Percentiles rank a stretch among this genome's conserved stretches.
phyloP scores from a whole-genome alignment of 2,329 filamentous ascomycete genomes.

The Pochonia chlamydosporia region DNA sequence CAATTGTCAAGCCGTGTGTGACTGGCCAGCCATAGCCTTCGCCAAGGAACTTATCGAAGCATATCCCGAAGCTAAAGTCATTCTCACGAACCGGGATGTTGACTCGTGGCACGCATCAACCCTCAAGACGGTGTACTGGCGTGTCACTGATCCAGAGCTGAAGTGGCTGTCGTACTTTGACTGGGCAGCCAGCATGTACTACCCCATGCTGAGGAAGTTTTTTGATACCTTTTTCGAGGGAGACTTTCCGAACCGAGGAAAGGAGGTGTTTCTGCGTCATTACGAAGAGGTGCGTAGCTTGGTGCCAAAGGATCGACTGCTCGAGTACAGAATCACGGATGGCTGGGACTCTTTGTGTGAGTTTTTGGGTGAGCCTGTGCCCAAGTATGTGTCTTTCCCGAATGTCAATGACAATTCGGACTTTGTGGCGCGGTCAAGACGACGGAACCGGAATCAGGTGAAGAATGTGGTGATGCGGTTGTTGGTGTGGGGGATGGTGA shows the following conservation, averaged over 20 bases:
- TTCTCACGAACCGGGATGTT: constrained; percentile 61
- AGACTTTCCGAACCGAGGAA: constrained; percentile 60
- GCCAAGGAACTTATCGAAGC: constrained; percentile 64
- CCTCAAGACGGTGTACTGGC: constrained; percentile 64
- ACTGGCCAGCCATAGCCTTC: constrained; percentile 64
- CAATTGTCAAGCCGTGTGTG: constrained; percentile 61
- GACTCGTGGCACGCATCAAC: constrained; percentile 57
- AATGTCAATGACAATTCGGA: constrained; percentile 29
- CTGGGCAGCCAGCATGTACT: constrained; percentile 63
- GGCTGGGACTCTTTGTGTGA: constrained; percentile 33
- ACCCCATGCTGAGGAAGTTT: constrained; percentile 65
- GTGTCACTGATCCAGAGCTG: constrained; percentile 56
- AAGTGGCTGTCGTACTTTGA: constrained; percentile 33
- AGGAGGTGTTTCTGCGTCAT: constrained; percentile 49
- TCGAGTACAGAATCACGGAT: constrained; percentile 28
- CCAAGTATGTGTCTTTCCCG: constrained; percentile 27
- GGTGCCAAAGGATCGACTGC: constrained; percentile 23
- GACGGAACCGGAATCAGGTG: constrained; percentile 28
- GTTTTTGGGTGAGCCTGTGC: constrained; percentile 28
- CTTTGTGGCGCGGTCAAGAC: constrained; percentile 26
- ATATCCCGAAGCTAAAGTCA: constrained; percentile 67
- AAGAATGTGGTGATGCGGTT: constrained; percentile 26
- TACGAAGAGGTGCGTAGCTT: constrained; percentile 27
- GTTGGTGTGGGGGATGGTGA: constrained; percentile 10
- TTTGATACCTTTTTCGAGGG: constrained; percentile 63